These are phyloP conservation scores for Microbotryum lychnidis-dioicae DNA, from an alignment of 1,284 basidiomycete genomes.

Conservation along the genomic window DNA sequence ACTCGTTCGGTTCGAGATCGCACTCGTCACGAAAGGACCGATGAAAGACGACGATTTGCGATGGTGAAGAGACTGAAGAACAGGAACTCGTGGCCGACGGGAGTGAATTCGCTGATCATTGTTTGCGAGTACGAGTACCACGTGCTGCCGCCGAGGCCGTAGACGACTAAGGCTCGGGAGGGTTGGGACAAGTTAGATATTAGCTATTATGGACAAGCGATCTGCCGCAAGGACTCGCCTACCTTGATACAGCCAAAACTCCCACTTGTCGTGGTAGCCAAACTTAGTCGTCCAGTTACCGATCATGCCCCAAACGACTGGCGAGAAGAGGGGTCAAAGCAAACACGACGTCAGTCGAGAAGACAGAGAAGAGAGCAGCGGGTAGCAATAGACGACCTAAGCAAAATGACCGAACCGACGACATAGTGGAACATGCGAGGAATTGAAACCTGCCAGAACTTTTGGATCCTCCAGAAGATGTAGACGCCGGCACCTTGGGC, in stretches of 20 bases:
- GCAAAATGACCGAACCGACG: conserved; percentile 32
- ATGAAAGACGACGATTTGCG: conserved; percentile 26
- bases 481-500: conserved; percentile 50
- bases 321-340: too few relatives aligned
- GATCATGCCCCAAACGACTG: conserved; percentile 33
- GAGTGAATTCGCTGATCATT: conserved; percentile 35
- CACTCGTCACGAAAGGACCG: conserved; percentile 35
- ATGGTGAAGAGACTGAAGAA: conserved; percentile 36
- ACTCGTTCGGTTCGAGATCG: conserved; percentile 28
- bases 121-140: conserved; percentile 35
- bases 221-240: too few relatives aligned
- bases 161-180: neutral
- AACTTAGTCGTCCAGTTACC: conserved; percentile 35
- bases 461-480: conserved; percentile 72
- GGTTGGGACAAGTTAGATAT: neutral
- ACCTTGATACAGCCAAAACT: conserved; percentile 15
- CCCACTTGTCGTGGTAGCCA: conserved; percentile 29
- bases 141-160: conserved; percentile 30
- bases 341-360: too few relatives aligned
- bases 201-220: too few relatives aligned
- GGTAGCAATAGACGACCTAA: conserved; percentile 3
- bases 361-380: too few relatives aligned
- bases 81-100: conserved; percentile 35
- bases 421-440: conserved; percentile 26
- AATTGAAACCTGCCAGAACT: conserved; percentile 54